Percentiles rank a stretch among this genome's conserved stretches.
These are phyloP conservation scores for Solanum stenotomum DNA, from an alignment of 257 asterid genomes.

Conservation along the genomic window DNA sequence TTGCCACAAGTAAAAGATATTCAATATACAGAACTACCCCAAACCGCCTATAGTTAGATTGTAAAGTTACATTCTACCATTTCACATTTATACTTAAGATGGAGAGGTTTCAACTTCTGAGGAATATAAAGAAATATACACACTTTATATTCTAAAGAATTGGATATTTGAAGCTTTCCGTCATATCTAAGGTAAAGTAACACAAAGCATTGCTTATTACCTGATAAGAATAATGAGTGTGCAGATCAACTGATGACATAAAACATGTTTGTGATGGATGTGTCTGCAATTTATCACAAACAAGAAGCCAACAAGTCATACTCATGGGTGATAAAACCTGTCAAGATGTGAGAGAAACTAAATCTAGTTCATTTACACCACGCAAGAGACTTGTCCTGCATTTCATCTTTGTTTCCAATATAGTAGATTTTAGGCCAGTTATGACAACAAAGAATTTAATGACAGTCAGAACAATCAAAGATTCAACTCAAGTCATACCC, in stretches of 20 bases:
- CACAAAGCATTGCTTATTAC: slow-evolving; percentile 22
- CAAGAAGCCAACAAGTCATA: not conserved
- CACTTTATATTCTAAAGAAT: not conserved
- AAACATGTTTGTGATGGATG: slow-evolving; percentile 99
- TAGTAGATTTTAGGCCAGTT: not conserved
- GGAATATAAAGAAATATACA: not conserved
- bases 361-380: slow-evolving; percentile 1
- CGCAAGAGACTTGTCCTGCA: not conserved
- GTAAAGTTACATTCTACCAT: not conserved
- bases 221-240: slow-evolving; percentile 99
- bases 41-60: not conserved
- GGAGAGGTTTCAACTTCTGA: not conserved
- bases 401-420: not conserved
- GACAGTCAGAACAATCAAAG: not conserved
- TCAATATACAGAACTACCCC: not conserved
- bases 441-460: not conserved
- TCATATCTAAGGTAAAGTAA: not conserved
- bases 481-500: not conserved
- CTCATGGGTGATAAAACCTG: not conserved
- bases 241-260: slow-evolving; percentile 97
- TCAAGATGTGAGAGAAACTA: not conserved
- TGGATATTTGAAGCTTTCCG: not conserved
- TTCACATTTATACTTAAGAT: not conserved
- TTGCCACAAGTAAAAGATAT: not conserved
- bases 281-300: slow-evolving; percentile 58